phyloP scores from a whole-genome alignment of 116 monocot genomes.

The Papilionanthe hybrid region DNA sequence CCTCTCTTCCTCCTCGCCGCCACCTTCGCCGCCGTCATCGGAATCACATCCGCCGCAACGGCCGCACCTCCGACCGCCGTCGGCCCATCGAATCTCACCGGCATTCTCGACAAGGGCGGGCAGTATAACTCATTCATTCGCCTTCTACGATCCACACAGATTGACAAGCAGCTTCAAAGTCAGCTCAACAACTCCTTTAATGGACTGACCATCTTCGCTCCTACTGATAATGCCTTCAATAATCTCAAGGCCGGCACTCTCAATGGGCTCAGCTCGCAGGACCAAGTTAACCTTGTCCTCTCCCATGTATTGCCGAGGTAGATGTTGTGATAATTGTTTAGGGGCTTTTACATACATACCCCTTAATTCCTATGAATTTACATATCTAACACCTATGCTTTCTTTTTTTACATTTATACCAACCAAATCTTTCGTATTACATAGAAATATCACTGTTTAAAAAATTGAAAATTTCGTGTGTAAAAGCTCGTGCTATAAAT shows the following conservation, averaged over 20 bases:
- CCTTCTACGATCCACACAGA: slow-evolving; percentile 2
- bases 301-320: slow-evolving; percentile 8
- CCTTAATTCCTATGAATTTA: too few species aligned
- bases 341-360: too few species aligned
- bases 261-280: background rate
- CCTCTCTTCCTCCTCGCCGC: background rate
- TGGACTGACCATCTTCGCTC: background rate
- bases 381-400: too few species aligned
- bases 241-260: slow-evolving; percentile 6
- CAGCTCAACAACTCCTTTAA: background rate
- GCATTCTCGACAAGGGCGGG: background rate
- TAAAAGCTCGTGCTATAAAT: too few species aligned
- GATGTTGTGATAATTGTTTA: too few species aligned
- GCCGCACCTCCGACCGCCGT: background rate
- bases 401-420: too few species aligned
- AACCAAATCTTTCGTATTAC: too few species aligned
- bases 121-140: slow-evolving; percentile 9
- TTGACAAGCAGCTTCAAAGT: background rate
- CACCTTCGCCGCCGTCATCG: background rate
- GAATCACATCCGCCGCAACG: background rate
- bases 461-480: too few species aligned
- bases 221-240: background rate
- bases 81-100: background rate
- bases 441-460: too few species aligned
- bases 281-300: slow-evolving; percentile 6